Percentiles rank a stretch among this genome's conserved stretches.
phyloP scores from a whole-genome alignment of 78 protist genomes.

The Reticulomyxa filosa region DNA sequence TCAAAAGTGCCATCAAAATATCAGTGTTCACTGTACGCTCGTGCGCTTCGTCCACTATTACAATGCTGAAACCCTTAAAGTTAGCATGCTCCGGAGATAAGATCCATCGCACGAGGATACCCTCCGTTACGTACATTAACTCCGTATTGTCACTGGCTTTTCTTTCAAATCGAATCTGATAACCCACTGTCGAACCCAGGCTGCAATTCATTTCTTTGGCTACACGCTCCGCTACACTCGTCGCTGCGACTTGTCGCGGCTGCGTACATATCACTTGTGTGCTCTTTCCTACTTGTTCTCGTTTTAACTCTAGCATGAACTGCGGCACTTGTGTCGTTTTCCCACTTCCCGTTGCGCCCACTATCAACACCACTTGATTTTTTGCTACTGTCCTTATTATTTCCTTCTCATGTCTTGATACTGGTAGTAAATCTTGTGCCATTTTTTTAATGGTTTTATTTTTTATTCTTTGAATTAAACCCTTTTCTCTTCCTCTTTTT shows the following conservation, averaged over 20 bases:
- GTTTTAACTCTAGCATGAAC: conserved; percentile 41
- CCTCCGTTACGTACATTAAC: too few relatives aligned
- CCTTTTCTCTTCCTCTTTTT: too few relatives aligned
- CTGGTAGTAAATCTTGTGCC: too few relatives aligned
- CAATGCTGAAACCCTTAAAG: too few relatives aligned
- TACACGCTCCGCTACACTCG: conserved; percentile 52
- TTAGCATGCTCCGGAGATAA: too few relatives aligned
- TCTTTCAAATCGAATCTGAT: conserved; percentile 37
- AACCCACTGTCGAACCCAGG: conserved; percentile 32
- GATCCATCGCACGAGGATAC: too few relatives aligned
- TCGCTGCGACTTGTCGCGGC: conserved; percentile 65
- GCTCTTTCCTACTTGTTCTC: background rate
- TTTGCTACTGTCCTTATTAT: too few relatives aligned
- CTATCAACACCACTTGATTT: conserved; percentile 20
- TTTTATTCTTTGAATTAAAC: too few relatives aligned
- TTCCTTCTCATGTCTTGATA: too few relatives aligned
- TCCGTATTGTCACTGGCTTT: background rate
- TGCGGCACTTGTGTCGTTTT: conserved; percentile 69
- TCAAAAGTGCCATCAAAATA: conserved; percentile 86
- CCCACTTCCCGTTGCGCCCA: conserved; percentile 68
- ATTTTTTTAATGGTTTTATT: too few relatives aligned
- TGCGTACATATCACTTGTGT: conserved; percentile 43
- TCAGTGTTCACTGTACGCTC: conserved; percentile 94
- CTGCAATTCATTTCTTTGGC: conserved; percentile 33
- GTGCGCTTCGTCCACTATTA: conserved; percentile 97